Conservation (phyloP, 176 grass and related monocot species). For the Aechmea fasciata region DNA sequence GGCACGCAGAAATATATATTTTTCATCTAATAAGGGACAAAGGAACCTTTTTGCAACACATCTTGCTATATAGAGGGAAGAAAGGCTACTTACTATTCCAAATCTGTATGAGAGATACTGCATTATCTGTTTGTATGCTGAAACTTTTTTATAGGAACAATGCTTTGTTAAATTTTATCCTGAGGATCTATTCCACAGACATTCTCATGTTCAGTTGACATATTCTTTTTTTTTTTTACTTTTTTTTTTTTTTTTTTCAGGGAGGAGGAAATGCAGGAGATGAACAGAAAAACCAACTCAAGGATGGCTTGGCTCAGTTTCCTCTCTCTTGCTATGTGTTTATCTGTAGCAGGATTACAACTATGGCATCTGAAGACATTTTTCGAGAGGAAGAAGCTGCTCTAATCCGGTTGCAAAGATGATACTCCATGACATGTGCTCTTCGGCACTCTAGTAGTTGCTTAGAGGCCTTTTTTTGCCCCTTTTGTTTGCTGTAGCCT, state of each 20-base stretch:
- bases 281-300: constrained; percentile 80
- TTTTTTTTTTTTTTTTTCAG: constrained; percentile 13
- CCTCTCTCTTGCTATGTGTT: constrained; percentile 63
- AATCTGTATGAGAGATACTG: neutral
- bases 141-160: too few species aligned
- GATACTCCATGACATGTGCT: neutral
- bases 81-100: neutral
- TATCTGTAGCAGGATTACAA: constrained; percentile 77
- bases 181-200: too few species aligned
- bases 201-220: neutral
- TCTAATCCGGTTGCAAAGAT: constrained; percentile 27
- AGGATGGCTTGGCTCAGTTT: constrained; percentile 92
- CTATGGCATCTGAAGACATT: constrained; percentile 94
- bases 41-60: neutral
- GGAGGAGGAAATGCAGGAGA: constrained; percentile 94
- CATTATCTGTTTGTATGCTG: too few species aligned
- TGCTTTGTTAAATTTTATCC: too few species aligned
- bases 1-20: neutral
- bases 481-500: neutral
- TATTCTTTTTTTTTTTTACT: neutral
- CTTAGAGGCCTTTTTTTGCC: neutral
- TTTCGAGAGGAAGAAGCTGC: constrained; percentile 98
- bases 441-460: neutral
- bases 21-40: neutral
- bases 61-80: too few species aligned